Evolutionary conservation across 2,329 filamentous ascomycete species (phyloP), one percentile per base, ranked within the genome.

Genomic region (Colletotrichum tropicale): DNA sequence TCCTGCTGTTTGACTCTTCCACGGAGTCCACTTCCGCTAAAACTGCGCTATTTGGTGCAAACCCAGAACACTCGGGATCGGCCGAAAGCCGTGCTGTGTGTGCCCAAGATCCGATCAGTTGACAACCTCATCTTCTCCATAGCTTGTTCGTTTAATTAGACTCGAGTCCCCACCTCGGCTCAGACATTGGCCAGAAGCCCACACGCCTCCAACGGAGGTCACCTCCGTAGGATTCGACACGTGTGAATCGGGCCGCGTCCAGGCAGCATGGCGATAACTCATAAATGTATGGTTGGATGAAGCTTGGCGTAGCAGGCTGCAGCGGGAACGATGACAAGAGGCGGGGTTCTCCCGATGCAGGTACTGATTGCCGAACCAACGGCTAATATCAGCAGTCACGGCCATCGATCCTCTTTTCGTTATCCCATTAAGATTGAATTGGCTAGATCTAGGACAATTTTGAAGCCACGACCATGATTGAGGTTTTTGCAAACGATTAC

Each of bases 401-500:
- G 43, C n/a, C 10, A 52, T 52, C 9, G 3, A n/a, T 9, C 38
- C 16, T 48, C 18, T 48, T 48, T 21, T 48, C 9, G 9, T n/a
- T n/a, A 10, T 48, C 1, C 1, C n/a, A 2, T 8, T 52, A 0
- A 18, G n/a, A 48, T 21, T 21, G 3, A 21, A 52, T 1, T 13
- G 1, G n/a, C 10, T 1, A 21, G 10, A 8, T 8, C 0, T 6
- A 13, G n/a, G 1, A 52, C 2, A 5, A 8, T 21, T 8, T 21
- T 21, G 10, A 52, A 7, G 4, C n/a, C n/a, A 8, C 0, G 2
- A 13, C 2, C 1, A 13, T 48, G 43, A 48, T 21, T 48, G 10
- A 4, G 10, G 3, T 13, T 32, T 21, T 3, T 1, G n/a, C 34
- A 16, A 6, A 48, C 0, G 0, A 48, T 13, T 13, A 7, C 6